Percentiles rank a stretch among this genome's conserved stretches.
These are phyloP conservation scores for Effrenium voratum DNA, from an alignment of 73 alveolate genomes.

Conservation along the genomic window DNA sequence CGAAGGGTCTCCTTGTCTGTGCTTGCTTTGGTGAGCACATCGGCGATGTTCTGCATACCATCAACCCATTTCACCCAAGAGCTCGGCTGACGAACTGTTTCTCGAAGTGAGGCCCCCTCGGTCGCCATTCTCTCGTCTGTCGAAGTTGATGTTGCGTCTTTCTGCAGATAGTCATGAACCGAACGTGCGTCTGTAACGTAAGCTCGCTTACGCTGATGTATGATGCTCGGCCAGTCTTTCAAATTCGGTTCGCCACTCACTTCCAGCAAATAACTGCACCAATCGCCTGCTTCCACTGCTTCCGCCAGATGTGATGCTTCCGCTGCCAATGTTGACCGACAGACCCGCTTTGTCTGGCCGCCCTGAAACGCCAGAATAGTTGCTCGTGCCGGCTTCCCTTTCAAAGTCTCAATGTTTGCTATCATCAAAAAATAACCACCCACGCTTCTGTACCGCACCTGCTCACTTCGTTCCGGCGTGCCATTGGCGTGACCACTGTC, in stretches of 20 bases:
- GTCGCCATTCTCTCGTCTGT: not conserved
- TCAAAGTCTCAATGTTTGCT: not conserved
- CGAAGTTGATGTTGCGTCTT: not conserved
- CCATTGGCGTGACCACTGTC: slow-evolving; percentile 4
- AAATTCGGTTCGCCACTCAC: not conserved
- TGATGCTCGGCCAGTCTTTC: not conserved
- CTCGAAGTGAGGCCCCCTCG: not conserved
- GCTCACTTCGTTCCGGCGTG: not conserved
- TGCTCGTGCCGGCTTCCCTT: not conserved
- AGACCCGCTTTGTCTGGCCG: not conserved
- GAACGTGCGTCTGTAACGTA: not conserved
- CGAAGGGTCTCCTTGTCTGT: not conserved
- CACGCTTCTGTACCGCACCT: not conserved
- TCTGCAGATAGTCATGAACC: not conserved
- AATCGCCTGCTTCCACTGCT: not conserved
- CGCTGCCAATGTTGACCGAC: not conserved
- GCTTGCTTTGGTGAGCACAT: not conserved
- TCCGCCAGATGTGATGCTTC: not conserved
- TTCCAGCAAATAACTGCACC: not conserved
- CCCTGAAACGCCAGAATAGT: not conserved
- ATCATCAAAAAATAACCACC: not conserved
- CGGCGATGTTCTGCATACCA: not conserved
- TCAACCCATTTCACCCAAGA: not conserved
- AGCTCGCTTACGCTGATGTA: not conserved
- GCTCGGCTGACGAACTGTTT: not conserved